These are phyloP conservation scores for Schwanniomyces yamadae DNA, from an alignment of 805 yeast genomes.

Conservation along the genomic window DNA sequence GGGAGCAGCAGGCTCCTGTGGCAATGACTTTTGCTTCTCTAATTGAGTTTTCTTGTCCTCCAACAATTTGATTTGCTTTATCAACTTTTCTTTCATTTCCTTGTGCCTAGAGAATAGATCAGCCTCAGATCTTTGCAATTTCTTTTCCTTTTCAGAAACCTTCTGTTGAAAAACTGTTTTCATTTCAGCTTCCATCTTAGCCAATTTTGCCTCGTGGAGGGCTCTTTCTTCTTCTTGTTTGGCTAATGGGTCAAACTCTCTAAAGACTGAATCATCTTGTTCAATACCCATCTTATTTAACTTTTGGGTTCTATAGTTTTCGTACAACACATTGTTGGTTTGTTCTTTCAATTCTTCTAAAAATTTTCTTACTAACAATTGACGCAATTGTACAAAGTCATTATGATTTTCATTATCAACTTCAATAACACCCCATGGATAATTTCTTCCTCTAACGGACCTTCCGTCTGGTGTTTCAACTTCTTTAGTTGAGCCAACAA, in stretches of 20 bases:
- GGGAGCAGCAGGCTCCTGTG: conserved; percentile 49
- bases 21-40: conserved; percentile 57
- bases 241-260: conserved; percentile 88
- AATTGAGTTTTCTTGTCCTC: conserved; percentile 88
- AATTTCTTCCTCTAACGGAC: conserved; percentile 82
- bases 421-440: conserved; percentile 97
- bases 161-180: conserved; percentile 94
- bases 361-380: conserved; percentile 82
- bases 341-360: conserved; percentile 91
- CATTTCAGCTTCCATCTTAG: conserved; percentile 95
- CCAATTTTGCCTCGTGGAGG: conserved; percentile 88
- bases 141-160: conserved; percentile 95
- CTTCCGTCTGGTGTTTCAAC: conserved; percentile 73
- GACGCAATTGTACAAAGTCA: conserved; percentile 87
- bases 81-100: conserved; percentile 93
- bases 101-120: conserved; percentile 93
- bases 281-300: conserved; percentile 78
- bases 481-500: conserved; percentile 82
- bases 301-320: conserved; percentile 84
- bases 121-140: conserved; percentile 93
- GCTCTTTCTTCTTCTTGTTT: conserved; percentile 93
- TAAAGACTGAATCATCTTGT: conserved; percentile 91
- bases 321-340: conserved; percentile 75
- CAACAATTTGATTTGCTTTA: conserved; percentile 81
- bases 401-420: conserved; percentile 92